phyloP scores from a whole-genome alignment of 805 yeast genomes.

The Ogataea saltuana region DNA sequence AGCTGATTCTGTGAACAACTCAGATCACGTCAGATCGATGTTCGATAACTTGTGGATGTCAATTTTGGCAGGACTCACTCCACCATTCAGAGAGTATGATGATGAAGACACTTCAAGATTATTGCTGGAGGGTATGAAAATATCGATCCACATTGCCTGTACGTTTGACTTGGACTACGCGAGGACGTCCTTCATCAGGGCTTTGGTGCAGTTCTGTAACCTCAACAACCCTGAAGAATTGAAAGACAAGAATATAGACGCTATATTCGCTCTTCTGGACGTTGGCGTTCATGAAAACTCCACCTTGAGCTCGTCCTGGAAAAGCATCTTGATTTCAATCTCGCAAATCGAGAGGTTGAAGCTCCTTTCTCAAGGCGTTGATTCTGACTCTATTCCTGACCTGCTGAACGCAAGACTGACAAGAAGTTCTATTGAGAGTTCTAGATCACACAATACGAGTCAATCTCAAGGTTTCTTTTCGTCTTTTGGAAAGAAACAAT shows the following conservation, averaged over 20 bases:
- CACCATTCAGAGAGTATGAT: constrained; percentile 87
- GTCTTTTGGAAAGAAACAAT: constrained; percentile 49
- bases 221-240: constrained; percentile 77
- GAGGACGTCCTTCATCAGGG: constrained; percentile 84
- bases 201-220: constrained; percentile 83
- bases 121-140: constrained; percentile 82
- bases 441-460: constrained; percentile 39
- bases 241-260: constrained; percentile 76
- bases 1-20: constrained; percentile 62
- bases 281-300: constrained; percentile 83
- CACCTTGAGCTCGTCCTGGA: constrained; percentile 75
- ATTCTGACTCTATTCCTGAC: constrained; percentile 83
- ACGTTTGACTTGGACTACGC: constrained; percentile 83
- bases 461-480: constrained; percentile 49
- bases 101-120: constrained; percentile 66
- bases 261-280: constrained; percentile 71
- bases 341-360: constrained; percentile 92
- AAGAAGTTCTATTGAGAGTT: constrained; percentile 54
- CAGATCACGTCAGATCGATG: constrained; percentile 88
- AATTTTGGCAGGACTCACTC: constrained; percentile 87
- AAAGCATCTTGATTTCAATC: constrained; percentile 72
- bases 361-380: constrained; percentile 82
- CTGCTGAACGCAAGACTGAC: constrained; percentile 73
- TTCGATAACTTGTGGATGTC: constrained; percentile 98
- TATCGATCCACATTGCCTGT: constrained; percentile 81